Evolutionary conservation across 441 rosid genomes (phyloP), one percentile per base, ranked within the genome.

Genomic region (Populus tomentosa): DNA sequence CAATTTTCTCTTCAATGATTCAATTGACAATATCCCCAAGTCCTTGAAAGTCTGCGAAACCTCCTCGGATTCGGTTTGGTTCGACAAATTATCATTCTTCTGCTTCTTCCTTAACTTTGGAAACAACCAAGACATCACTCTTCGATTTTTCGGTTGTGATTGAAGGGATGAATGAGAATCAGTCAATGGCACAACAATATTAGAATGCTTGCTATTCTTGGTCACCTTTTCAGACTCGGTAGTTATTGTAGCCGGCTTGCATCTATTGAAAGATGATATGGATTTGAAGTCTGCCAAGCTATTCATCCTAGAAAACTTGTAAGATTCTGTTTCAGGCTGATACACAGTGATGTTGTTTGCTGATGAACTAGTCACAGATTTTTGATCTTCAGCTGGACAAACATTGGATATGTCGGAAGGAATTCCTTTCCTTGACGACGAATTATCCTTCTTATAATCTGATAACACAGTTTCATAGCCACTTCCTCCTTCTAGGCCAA

Each of bases 61-160:
- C 62, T 87, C 96, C 76, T 93, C 97, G 0, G 99, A 90, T 71
- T 92, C 96, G 5, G 93, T 85, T 70, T 86, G 78, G 77, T 79
- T 87, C 3, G 97, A 92, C 1, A 94, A 91, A 73, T 70, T 79
- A 70, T 87, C 90, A 3, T 75, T 75, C 91, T 87, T 90, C n/a
- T 88, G 83, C 80, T 93, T 94, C 85, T 82, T 92, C 91, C 86
- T 93, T 24, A 91, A 79, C 91, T 87, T 83, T 0, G 97, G 97
- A 67, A 95, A 89, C 79, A 92, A 76, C 94, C 98, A 82, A 14
- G 95, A 92, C 67, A 95, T 85, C 81, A 90, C 82, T 78, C 97
- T 93, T n/a, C 87, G 82, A 69, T 75, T 88, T 75, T 82, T 91
- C 6, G 89, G 84, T 42, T 90, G 93, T 0, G 98, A 72, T 69